Evolutionary conservation across 345 rosid genomes (phyloP), one percentile per base, ranked within the genome.

Genomic region (Passiflora organensis): DNA sequence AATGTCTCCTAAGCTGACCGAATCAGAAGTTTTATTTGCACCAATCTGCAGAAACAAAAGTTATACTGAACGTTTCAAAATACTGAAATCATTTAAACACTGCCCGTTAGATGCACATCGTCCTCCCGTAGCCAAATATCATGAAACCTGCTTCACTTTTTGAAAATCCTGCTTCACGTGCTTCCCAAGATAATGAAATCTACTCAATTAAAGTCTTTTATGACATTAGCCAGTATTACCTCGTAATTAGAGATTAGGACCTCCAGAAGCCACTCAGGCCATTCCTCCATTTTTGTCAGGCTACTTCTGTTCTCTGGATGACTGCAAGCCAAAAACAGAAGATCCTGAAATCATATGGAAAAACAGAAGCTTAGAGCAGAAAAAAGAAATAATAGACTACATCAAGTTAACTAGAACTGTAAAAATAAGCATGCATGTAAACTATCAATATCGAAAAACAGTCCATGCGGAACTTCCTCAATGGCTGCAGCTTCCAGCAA

Each of bases 261-360:
- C 75, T 94, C 99, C 69, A 94, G 75, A 63, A 89, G 82, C 97
- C 99, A 94, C 81, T 89, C 99, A 55, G 99, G 99, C 99, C 99
- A 94, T 76, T 85, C 99, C 77, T 87, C 99, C 99, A 94, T 94
- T 52, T 70, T 71, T 57, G 82, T 94, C 68, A 94, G 78, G 72
- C 78, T 83, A 73, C 66, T 89, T 71, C 99, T 80, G 64, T 93
- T 93, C 78, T 89, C 95, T 53, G 88, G 95, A 82, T 89, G 96
- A 80, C 97, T 86, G 86, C 99, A 94, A 76, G 99, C 97, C 87
- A 94, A 83, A 87, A 94, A 83, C 76, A 94, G 96, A 83, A 94
- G 94, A 85, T 94, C 99, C 99, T 94, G 96, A 89, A 80, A 86
- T 78, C 65, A 74, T 75, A 68, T 63, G 64, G 34, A 72, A 75